A percentile compares a stretch with the other conserved stretches of the same genome.
Conservation (phyloP, 139 green algal species). For the Coelastrella sp. region DNA sequence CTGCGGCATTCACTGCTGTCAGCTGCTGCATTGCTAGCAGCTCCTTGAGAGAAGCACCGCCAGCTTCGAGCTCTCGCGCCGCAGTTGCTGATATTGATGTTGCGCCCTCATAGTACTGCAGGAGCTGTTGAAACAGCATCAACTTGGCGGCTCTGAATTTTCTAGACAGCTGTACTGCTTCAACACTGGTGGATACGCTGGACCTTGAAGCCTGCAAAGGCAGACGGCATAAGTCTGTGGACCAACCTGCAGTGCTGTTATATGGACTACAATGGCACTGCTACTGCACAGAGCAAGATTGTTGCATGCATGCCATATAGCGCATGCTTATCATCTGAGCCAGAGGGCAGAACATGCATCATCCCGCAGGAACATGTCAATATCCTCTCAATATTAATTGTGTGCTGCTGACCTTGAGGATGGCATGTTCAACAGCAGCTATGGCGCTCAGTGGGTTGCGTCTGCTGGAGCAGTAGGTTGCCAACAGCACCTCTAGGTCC, state of each 20-base stretch:
- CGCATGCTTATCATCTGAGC: too few relatives aligned
- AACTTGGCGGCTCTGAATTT: neutral
- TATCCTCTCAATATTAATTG: too few relatives aligned
- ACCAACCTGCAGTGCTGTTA: too few relatives aligned
- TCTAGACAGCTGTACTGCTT: neutral
- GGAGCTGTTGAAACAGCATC: neutral
- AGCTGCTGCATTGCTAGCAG: neutral
- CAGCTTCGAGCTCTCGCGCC: too few relatives aligned
- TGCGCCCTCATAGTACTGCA: neutral
- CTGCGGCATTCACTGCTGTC: neutral
- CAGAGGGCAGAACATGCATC: too few relatives aligned
- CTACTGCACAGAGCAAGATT: too few relatives aligned
- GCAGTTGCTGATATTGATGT: neutral
- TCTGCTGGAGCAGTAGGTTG: neutral
- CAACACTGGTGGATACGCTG: neutral
- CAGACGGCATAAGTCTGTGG: neutral
- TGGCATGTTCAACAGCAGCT: slow-evolving; percentile 7
- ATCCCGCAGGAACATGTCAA: too few relatives aligned
- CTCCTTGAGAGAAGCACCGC: neutral
- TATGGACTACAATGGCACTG: too few relatives aligned
- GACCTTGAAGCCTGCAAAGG: slow-evolving; percentile 2
- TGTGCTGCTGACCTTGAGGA: neutral
- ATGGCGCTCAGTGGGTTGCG: neutral
- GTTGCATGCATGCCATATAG: too few relatives aligned
- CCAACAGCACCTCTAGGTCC: neutral